Percentiles rank a stretch among this genome's conserved stretches.
Evolutionary conservation across 352 stramenopile genomes (phyloP).

Genomic region (Globisporangium lucens): DNA sequence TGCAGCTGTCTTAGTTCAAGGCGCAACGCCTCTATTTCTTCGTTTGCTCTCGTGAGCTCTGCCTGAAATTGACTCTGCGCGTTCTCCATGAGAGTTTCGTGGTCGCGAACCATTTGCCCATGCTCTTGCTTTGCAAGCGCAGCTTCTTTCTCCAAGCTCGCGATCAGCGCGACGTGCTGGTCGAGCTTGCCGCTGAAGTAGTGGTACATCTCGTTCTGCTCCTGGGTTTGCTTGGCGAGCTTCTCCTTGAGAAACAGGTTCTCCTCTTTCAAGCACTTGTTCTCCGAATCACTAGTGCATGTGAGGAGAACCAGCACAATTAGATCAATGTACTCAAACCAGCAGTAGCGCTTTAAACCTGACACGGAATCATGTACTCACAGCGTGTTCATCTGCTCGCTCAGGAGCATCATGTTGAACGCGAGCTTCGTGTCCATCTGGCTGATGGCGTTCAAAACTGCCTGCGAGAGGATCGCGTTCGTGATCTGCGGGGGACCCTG

Average conservation of each 20-base stretch:
- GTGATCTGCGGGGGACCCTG: constrained; percentile 13
- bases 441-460: constrained; percentile 37
- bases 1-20: constrained; percentile 48
- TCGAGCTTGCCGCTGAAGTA: constrained; percentile 87
- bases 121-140: constrained; percentile 20
- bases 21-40: constrained; percentile 23
- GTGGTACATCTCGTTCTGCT: constrained; percentile 85
- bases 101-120: constrained; percentile 16
- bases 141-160: constrained; percentile 49
- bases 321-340: background rate
- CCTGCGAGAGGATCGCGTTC: constrained; percentile 47
- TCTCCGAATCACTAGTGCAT: constrained; percentile 26
- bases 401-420: constrained; percentile 68
- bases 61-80: constrained; percentile 15
- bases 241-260: constrained; percentile 41
- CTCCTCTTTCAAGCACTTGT: constrained; percentile 40
- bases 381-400: constrained; percentile 40
- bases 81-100: constrained; percentile 15
- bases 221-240: constrained; percentile 37
- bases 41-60: constrained; percentile 19
- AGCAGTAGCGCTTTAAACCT: background rate
- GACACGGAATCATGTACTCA: background rate
- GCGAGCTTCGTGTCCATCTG: constrained; percentile 52
- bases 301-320: background rate
- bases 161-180: constrained; percentile 65